Base-by-base conservation (phyloP, 345 rosid genomes). In the Ailanthus altissimus region DNA sequence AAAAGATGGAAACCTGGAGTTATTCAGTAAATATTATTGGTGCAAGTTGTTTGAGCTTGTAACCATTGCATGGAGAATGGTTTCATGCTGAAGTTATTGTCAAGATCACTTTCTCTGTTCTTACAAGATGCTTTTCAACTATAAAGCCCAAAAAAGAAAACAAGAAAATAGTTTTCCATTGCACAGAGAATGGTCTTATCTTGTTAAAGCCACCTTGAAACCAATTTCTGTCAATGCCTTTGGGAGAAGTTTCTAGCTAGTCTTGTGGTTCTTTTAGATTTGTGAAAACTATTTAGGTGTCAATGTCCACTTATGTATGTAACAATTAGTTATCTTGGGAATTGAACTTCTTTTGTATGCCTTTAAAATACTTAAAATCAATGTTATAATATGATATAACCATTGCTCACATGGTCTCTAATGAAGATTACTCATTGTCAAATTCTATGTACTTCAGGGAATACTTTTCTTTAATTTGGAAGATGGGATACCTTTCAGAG, bases 391-490 rank as follows among this genome's bases (percentile, higher is more conserved):
- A n/a, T n/a, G n/a, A n/a, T n/a, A n/a, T n/a, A n/a, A n/a, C n/a
- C n/a, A n/a, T n/a, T n/a, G n/a, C n/a, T n/a, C n/a, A n/a, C n/a
- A n/a, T n/a, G n/a, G n/a, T 51, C 15, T 51, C 56, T 16, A 51
- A 45, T 73, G 58, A 70, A 69, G 47, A 58, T 13, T 67, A 76
- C 53, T 64, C 60, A 81, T 61, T 77, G 54, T 76, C 57, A 57
- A 64, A 43, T 84, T 81, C 71, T 78, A 51, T 69, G 16, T 54
- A 28, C 36, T 81, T 80, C 87, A 94, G 98, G 98, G 98, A 61
- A 87, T 94, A 80, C 74, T 89, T 76, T 94, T 92, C 85, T 82
- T 88, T 81, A 87, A 83, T 79, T 86, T 88, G 89, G 92, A 88
- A 78, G 87, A 88, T 80, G 80, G 74, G 43, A 64, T 74, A 25